A percentile compares a stretch with the other conserved stretches of the same genome.
These are phyloP conservation scores for Byssothecium circinans DNA, from an alignment of 2,329 filamentous ascomycete genomes.

Conservation along the genomic window DNA sequence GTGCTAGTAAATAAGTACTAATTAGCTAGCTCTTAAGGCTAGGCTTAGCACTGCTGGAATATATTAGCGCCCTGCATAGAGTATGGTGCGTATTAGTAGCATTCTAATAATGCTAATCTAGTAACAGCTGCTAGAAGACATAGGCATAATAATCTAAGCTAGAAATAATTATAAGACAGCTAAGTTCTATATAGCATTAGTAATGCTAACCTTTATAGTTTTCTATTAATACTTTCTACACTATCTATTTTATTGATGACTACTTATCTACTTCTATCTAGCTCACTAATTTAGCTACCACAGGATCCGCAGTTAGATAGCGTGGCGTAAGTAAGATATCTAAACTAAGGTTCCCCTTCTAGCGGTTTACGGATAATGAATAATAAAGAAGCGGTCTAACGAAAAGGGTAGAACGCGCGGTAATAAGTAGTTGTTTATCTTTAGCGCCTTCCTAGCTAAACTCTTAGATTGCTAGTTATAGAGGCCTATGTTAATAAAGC, in stretches of 20 bases:
- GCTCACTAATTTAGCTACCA: constrained; percentile 7
- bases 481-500: no score
- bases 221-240: constrained; percentile 7
- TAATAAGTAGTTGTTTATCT: background rate
- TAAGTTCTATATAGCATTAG: constrained; percentile 7
- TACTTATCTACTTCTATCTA: constrained; percentile 10
- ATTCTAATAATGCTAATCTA: background rate
- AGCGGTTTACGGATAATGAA: constrained; percentile 7
- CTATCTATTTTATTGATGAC: constrained; percentile 7
- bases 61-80: no score
- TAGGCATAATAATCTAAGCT: constrained; percentile 7
- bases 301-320: constrained; percentile 10
- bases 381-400: constrained; percentile 3
- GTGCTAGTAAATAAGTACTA: no score
- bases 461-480: no score
- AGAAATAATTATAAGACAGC: constrained; percentile 9
- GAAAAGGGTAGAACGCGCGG: background rate
- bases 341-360: constrained; percentile 11
- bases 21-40: no score
- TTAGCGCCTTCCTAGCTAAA: background rate
- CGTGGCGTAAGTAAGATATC: constrained; percentile 12
- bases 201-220: constrained; percentile 5
- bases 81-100: no score
- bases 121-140: constrained; percentile 9
- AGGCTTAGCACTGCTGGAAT: no score